These are phyloP conservation scores for Kwoniella botswanensis DNA, from an alignment of 768 basidiomycete genomes.

Conservation along the genomic window DNA sequence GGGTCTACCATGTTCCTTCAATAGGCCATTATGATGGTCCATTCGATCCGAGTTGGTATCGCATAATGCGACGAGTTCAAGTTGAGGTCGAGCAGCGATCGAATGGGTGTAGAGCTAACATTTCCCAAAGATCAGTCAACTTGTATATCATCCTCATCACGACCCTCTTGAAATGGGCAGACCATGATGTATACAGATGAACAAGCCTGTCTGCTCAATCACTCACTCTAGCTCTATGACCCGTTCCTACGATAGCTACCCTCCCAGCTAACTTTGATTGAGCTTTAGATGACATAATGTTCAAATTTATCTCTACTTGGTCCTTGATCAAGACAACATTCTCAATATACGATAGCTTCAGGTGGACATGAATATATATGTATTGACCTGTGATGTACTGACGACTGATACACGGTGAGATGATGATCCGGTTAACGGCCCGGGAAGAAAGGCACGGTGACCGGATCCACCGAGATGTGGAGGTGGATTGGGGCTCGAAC, in stretches of 20 bases:
- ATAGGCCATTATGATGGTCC: constrained; percentile 61
- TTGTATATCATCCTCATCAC: background rate
- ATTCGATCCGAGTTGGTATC: constrained; percentile 63
- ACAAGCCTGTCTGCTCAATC: background rate
- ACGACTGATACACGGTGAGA: background rate
- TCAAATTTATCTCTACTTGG: background rate
- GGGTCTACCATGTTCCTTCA: constrained; percentile 59
- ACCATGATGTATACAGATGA: background rate
- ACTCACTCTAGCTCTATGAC: constrained; percentile 48
- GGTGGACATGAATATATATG: background rate
- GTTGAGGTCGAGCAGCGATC: constrained; percentile 61
- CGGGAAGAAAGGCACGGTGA: background rate
- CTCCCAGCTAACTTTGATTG: constrained; percentile 12
- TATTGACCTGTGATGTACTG: background rate
- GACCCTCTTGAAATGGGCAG: too few species aligned
- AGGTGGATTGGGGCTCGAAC: background rate
- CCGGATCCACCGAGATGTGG: background rate
- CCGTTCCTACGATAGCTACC: constrained; percentile 48
- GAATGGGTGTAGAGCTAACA: constrained; percentile 63
- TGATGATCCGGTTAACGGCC: background rate
- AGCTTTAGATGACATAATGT: background rate
- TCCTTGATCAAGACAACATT: background rate
- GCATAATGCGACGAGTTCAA: constrained; percentile 62
- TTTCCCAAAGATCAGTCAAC: background rate
- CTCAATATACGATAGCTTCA: background rate